Evolutionary conservation across 2,329 filamentous ascomycete genomes (phyloP).

Genomic region (Penicillium sp.): DNA sequence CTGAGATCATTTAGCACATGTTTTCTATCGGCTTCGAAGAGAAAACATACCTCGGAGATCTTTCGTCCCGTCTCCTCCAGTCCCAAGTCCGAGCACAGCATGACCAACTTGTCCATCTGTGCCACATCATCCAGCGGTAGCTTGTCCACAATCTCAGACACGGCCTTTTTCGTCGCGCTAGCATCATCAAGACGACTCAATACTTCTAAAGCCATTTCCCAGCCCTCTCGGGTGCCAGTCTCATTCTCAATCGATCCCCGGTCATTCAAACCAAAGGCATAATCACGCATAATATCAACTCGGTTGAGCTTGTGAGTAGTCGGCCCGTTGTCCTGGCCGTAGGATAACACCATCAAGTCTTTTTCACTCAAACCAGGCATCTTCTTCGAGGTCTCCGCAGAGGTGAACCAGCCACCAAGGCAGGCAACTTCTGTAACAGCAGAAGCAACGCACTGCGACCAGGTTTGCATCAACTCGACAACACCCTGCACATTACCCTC

Average conservation of each 20-base stretch:
- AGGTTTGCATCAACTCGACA: constrained; percentile 69
- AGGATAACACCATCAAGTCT: constrained; percentile 79
- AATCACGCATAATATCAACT: constrained; percentile 74
- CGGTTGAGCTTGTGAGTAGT: constrained; percentile 59
- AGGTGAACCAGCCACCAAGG: constrained; percentile 78
- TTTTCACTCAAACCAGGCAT: constrained; percentile 70
- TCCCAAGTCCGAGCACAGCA: constrained; percentile 72
- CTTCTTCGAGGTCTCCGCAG: constrained; percentile 50
- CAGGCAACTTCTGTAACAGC: constrained; percentile 80
- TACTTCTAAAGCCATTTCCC: constrained; percentile 84
- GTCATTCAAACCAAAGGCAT: constrained; percentile 63
- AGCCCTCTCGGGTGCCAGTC: constrained; percentile 62
- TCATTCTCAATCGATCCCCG: constrained; percentile 34
- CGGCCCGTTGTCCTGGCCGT: constrained; percentile 57
- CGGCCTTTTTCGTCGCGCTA: constrained; percentile 67
- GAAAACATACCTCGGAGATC: constrained; percentile 70
- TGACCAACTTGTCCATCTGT: constrained; percentile 79
- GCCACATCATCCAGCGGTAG: constrained; percentile 68
- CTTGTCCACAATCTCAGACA: constrained; percentile 69
- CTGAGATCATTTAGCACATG: constrained; percentile 46
- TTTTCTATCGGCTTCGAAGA: neutral
- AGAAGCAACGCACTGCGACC: constrained; percentile 76
- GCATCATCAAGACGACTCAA: constrained; percentile 76
- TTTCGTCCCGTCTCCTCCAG: constrained; percentile 75
- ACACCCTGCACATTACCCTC: constrained; percentile 78